Percentiles rank a stretch among this genome's conserved stretches.
phyloP scores from a whole-genome alignment of 768 basidiomycete species.

The Naganishia vaughanmartiniae region DNA sequence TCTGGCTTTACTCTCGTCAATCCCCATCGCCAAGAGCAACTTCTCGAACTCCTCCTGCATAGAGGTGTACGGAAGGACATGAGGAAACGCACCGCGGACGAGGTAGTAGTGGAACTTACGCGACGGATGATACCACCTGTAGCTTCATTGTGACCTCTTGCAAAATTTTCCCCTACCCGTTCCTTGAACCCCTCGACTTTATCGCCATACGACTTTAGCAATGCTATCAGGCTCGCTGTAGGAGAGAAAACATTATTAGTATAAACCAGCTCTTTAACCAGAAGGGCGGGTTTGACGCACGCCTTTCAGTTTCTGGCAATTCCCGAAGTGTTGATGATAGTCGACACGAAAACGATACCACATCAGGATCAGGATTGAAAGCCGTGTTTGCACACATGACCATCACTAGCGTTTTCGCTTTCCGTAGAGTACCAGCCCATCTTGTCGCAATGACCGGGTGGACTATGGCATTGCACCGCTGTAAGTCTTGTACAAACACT shows the following conservation, averaged over 20 bases:
- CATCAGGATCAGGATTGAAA: conserved; percentile 52
- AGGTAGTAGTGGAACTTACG: conserved; percentile 28
- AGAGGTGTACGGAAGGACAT: conserved; percentile 16
- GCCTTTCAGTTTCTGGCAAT: conserved; percentile 45
- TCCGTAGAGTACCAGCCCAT: conserved; percentile 55
- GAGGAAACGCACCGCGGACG: background rate
- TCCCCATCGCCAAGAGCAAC: conserved; percentile 39
- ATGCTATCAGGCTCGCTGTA: conserved; percentile 53
- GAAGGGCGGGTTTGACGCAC: conserved; percentile 34
- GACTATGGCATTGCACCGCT: conserved; percentile 37
- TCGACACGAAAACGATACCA: conserved; percentile 55
- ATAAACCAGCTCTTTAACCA: background rate
- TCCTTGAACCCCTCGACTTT: conserved; percentile 51
- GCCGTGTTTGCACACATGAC: conserved; percentile 54
- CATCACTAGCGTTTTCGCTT: conserved; percentile 49
- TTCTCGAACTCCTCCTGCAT: conserved; percentile 39
- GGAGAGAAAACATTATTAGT: background rate
- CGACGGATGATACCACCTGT: conserved; percentile 59
- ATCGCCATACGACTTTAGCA: conserved; percentile 54
- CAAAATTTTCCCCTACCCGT: conserved; percentile 56
- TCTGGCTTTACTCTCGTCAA: conserved; percentile 31
- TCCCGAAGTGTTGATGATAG: conserved; percentile 52
- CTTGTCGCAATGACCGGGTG: conserved; percentile 57
- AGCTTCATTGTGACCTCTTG: conserved; percentile 58
- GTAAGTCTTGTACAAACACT: background rate